phyloP scores from a whole-genome alignment of 164 flowering plant species.

The Magnolia changhungtana region DNA sequence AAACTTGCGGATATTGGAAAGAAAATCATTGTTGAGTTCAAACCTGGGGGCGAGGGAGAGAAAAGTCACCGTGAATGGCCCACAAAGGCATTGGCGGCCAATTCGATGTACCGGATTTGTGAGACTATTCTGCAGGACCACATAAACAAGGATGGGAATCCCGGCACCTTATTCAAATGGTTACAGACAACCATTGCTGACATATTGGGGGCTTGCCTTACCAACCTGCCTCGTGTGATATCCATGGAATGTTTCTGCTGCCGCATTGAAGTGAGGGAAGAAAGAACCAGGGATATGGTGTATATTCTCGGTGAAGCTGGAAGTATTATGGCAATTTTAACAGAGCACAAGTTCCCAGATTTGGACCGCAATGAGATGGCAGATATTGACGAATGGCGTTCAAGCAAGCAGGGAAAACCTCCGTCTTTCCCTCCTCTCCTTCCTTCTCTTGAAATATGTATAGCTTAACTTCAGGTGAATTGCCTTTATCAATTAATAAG shows the following conservation, averaged over 20 bases:
- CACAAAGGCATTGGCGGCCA: slow-evolving; percentile 45
- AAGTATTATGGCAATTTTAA: slow-evolving; percentile 28
- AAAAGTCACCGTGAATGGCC: slow-evolving; percentile 29
- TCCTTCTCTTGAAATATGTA: no score
- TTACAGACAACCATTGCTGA: slow-evolving; percentile 35
- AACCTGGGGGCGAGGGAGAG: neutral
- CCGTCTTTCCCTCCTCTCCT: no score
- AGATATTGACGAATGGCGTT: neutral
- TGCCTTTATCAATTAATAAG: no score
- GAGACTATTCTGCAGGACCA: slow-evolving; percentile 30
- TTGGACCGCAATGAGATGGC: neutral
- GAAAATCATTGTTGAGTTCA: neutral
- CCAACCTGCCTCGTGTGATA: slow-evolving; percentile 39
- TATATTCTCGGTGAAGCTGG: slow-evolving; percentile 44
- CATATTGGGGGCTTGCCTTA: slow-evolving; percentile 52
- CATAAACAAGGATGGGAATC: slow-evolving; percentile 2
- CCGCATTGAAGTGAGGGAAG: slow-evolving; percentile 37
- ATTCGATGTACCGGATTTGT: slow-evolving; percentile 56
- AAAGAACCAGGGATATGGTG: slow-evolving; percentile 32
- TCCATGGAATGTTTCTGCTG: slow-evolving; percentile 30
- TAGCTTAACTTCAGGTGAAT: no score
- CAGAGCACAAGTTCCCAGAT: neutral
- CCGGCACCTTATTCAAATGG: slow-evolving; percentile 27
- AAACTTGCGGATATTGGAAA: neutral
- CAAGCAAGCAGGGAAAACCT: no score